These are phyloP conservation scores for Articulospora tetracladia DNA, from an alignment of 495 filamentous ascomycete species.

Conservation along the genomic window DNA sequence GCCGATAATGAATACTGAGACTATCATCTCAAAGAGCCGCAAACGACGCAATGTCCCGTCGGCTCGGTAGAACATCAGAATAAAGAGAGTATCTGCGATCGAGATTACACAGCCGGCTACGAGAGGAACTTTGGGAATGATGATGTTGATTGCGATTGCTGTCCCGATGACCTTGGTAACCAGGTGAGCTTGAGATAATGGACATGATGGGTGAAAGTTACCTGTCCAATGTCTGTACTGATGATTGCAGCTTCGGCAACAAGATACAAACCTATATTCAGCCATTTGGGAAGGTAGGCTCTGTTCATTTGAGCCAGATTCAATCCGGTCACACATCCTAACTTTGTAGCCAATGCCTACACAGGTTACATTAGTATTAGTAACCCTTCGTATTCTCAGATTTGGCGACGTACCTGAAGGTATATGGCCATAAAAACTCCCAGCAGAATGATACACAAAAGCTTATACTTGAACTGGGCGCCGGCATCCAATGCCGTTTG, in stretches of 20 bases:
- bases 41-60: conserved; percentile 65
- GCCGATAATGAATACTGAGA: conserved; percentile 70
- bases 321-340: conserved; percentile 76
- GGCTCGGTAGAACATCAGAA: conserved; percentile 77
- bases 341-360: conserved; percentile 74
- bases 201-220: too few relatives aligned
- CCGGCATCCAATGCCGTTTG: conserved; percentile 74
- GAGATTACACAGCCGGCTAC: conserved; percentile 84
- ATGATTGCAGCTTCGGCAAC: conserved; percentile 62
- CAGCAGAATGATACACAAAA: conserved; percentile 75
- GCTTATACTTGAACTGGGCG: conserved; percentile 54
- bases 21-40: conserved; percentile 73
- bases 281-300: conserved; percentile 68
- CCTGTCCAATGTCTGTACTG: conserved; percentile 15
- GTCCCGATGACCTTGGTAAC: conserved; percentile 89
- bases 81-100: conserved; percentile 75
- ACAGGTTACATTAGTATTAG: neutral
- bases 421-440: conserved; percentile 81
- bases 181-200: neutral
- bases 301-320: conserved; percentile 76
- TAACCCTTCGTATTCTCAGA: neutral
- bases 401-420: conserved; percentile 37
- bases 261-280: conserved; percentile 66
- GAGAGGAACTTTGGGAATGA: conserved; percentile 71
- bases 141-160: conserved; percentile 78